A percentile compares a stretch with the other conserved stretches of the same genome.
These are phyloP conservation scores for Acanthamoeba castellanii DNA, from an alignment of 208 protist species.

Conservation along the genomic window DNA sequence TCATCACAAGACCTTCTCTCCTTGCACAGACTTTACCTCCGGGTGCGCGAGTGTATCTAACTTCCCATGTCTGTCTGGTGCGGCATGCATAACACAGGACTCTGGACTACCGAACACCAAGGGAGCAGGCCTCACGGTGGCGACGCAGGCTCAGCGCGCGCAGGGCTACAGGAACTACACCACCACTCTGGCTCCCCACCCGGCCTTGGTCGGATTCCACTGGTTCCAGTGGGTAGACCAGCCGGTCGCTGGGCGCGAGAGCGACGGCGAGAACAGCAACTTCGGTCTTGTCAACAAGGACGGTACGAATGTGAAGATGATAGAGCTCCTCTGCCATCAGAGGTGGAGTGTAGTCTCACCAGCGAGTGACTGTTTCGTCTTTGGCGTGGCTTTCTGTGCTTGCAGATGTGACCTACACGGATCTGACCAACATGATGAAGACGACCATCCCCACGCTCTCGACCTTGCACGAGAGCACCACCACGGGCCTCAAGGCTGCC, in stretches of 20 bases:
- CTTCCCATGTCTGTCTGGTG: neutral
- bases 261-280: slow-evolving; percentile 49
- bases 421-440: neutral
- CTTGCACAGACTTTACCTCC: neutral
- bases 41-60: too few relatives aligned
- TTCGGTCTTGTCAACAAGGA: slow-evolving; percentile 25
- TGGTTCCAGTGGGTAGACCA: slow-evolving; percentile 34
- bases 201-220: slow-evolving; percentile 1
- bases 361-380: neutral
- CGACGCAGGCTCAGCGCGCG: neutral
- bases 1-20: neutral
- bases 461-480: slow-evolving; percentile 40
- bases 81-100: slow-evolving; percentile 4
- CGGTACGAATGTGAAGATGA: neutral
- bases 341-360: neutral
- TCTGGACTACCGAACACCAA: slow-evolving; percentile 14
- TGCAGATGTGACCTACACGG: neutral
- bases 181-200: neutral
- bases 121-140: slow-evolving; percentile 6
- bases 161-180: slow-evolving; percentile 53
- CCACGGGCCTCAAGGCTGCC: neutral
- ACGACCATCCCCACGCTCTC: neutral
- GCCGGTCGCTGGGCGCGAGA: neutral
- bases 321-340: too few relatives aligned
- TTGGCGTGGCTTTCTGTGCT: neutral